These are phyloP conservation scores for Gossypium mustelinum DNA, from an alignment of 345 rosid genomes.

Conservation along the genomic window DNA sequence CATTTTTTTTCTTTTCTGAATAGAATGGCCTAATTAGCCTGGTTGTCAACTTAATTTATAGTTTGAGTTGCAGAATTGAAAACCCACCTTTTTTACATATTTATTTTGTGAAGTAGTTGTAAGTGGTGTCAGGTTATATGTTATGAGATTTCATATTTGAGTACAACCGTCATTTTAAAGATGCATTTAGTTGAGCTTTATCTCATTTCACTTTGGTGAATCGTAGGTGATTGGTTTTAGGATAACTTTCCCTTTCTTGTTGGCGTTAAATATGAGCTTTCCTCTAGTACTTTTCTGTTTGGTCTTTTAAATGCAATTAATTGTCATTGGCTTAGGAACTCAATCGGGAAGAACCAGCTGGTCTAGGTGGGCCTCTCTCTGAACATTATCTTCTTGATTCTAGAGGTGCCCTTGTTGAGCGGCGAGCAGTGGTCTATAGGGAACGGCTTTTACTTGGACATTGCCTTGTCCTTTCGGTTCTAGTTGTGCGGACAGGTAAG, in stretches of 20 bases:
- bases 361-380: constrained; percentile 81
- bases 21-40: not conserved
- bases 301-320: not conserved
- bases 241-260: not conserved
- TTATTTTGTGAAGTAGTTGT: not conserved
- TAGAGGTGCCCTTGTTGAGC: constrained; percentile 87
- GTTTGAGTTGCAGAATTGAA: not conserved
- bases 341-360: constrained; percentile 88
- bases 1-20: not conserved
- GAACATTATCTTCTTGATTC: constrained; percentile 78
- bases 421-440: constrained; percentile 73
- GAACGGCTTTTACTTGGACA: constrained; percentile 86
- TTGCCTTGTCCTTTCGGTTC: constrained; percentile 81
- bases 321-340: constrained; percentile 59
- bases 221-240: not conserved
- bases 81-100: not conserved
- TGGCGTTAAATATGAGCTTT: constrained; percentile 5
- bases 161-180: not conserved
- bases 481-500: constrained; percentile 84
- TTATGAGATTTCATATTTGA: not conserved
- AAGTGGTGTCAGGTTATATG: not conserved
- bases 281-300: not conserved
- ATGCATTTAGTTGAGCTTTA: not conserved
- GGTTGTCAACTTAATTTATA: not conserved
- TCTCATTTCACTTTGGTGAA: not conserved